A percentile compares a stretch with the other conserved stretches of the same genome.
Evolutionary conservation across 129 eudicot species (phyloP).

Genomic region (Saposhnikovia divaricata): DNA sequence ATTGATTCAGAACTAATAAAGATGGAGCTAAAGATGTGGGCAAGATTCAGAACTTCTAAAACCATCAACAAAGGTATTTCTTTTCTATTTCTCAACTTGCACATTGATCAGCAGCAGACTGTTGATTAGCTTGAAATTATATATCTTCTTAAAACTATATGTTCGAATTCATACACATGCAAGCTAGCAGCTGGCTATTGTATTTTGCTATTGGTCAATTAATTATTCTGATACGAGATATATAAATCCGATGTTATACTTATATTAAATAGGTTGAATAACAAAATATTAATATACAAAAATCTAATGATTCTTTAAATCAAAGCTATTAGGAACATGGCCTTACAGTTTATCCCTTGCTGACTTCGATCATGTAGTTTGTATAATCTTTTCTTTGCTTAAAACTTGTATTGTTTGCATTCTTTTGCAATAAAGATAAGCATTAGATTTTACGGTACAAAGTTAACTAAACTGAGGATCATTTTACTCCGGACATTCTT

Average conservation of each 20-base stretch:
- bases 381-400: too few relatives aligned
- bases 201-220: neutral
- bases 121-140: neutral
- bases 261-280: neutral
- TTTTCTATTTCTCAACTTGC: neutral
- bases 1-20: too few relatives aligned
- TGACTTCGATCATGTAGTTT: too few relatives aligned
- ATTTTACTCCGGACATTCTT: neutral
- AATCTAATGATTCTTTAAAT: neutral
- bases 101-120: neutral
- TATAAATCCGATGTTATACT: too few relatives aligned
- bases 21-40: slow-evolving; percentile 26
- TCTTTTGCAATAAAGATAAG: neutral
- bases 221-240: too few relatives aligned
- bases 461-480: neutral
- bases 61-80: slow-evolving; percentile 20
- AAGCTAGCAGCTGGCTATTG: neutral
- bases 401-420: too few relatives aligned
- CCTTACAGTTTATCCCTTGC: neutral
- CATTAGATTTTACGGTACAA: neutral
- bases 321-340: too few relatives aligned
- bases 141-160: neutral
- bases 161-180: neutral
- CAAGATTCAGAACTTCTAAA: slow-evolving; percentile 13
- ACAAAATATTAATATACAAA: too few relatives aligned